Evolutionary conservation across 805 yeast species (phyloP), one percentile per base, ranked within the genome.

Genomic region (Barnettozyma sucrosica): DNA sequence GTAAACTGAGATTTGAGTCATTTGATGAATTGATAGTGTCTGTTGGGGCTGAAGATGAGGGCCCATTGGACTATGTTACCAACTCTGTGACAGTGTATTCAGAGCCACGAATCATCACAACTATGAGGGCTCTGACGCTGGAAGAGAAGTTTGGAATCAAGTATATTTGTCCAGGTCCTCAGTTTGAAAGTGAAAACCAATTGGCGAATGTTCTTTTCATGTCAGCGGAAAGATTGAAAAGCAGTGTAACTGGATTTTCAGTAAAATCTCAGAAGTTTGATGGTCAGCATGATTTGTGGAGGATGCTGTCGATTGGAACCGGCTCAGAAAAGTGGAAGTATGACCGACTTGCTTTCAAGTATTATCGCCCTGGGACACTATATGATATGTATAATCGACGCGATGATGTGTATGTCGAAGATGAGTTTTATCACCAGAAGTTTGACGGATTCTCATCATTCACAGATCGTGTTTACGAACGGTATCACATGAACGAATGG

Each of bases 61-160:
- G 40, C 13, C 26, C 26, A 21, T 14, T 37, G 24, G 40, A 37
- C 18, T 37, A 37, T 21, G 40, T 37, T 4, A 37, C 40, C 28
- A n/a, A 37, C 13, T 10, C 24, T 37, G 40, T 37, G 24, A 37
- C 16, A 16, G 16, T 37, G 14, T 20, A 20, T 6, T 20, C 26
- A 19, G 14, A 37, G 26, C 40, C 40, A 13, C 18, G 3, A 14
- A 21, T 37, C 18, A 3, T 11, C 18, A 37, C 40, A 20, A 37
- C 40, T 10, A 21, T 37, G 40, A 37, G 40, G 18, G 40, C 40
- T 18, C 21, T 37, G 40, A 37, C 40, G 21, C 16, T 37, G 23
- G 40, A 37, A n/a, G 8, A 20, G 40, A 37, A 37, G 14, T 37
- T 37, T 37, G 40, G 40, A 37, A 37, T 37, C 40, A 37, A 37